Base-by-base conservation (phyloP, 1,284 basidiomycete genomes). In the Tylopilus sp. region DNA sequence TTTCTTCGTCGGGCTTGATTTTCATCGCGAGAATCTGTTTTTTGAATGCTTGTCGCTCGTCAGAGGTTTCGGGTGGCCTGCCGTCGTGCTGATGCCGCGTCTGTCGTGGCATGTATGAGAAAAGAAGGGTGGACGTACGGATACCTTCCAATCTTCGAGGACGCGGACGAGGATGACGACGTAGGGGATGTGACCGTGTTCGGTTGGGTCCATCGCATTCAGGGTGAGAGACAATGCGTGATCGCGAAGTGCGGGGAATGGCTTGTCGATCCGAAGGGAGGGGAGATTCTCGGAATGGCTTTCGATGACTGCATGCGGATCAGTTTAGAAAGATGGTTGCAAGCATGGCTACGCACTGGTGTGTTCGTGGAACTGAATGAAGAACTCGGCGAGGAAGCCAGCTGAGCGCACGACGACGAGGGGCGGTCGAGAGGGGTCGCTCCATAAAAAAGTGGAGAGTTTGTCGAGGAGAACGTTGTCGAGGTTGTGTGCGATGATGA, bases 331-430 rank as follows among this genome's bases (percentile, higher is more conserved):
- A 63, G 9, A 47, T 52, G 38, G 54, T 59, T 32, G 52, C 24
- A 47, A 53, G 19, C 10, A 51, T 52, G 38, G 7, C 15, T 33
- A 83, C 91, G 71, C 70, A 96, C 96, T 87, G 67, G 91, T 85
- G 74, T 97, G 92, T 74, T 96, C 94, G 67, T 92, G 89, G 69
- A 94, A 92, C 76, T 98, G 96, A 56, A 96, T 90, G 69, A 89
- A 90, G 67, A 98, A 91, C 63, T 94, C 91, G n/a, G 94, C 94
- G 2, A 96, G 82, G 78, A 98, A 96, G 1, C 96, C 96, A 22
- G 94, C 91, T 4, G 92, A 94, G 66, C 92, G 86, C 36, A 97
- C 89, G 16, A 91, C 85, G 15, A 97, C 87, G 59, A 98, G 84
- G 8, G 92, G 87, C 61, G 89, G 93, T 70, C 79, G 79, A 32